Evolutionary conservation across 2,329 filamentous ascomycete species (phyloP), one percentile per base, ranked within the genome.

Genomic region (Ilyonectria mors-panacis): DNA sequence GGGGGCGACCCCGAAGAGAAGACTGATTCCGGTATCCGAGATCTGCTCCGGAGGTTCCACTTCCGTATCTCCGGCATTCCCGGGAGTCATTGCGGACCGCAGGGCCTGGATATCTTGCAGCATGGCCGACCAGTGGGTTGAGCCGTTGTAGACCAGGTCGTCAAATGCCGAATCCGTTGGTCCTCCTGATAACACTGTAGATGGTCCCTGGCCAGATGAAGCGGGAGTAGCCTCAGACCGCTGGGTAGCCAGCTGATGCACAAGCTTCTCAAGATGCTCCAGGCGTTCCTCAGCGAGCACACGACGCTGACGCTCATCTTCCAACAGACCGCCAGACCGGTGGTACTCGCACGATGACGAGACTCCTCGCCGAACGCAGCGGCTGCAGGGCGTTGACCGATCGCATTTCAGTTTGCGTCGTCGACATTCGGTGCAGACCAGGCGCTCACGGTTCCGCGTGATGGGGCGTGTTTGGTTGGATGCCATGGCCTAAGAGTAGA

Each of bases 341-440:
- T 51, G 57, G 35, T 59, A 59, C 9, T 26, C 21, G 23, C 57
- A 59, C 4, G 33, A 17, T 3, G 57, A 50, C 21, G 47, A 35
- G 33, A 26, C 37, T 13, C 57, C 57, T 4, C 57, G 57, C 7
- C 57, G 45, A 7, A 59, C 35, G n/a, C 57, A 59, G 57, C 57
- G 53, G 57, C 23, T 53, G 17, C 57, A 59, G 2, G 57, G 57
- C 10, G 17, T 42, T 17, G 35, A 23, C 23, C 57, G 21, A 23
- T 59, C 23, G n/a, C 57, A 59, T 26, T 59, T 59, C 17, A 59
- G 57, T 19, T 59, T 59, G 33, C 57, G 57, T 9, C 57, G 47
- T 9, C 57, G 47, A 23, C 57, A 59, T 15, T 59, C 57, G 17
- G 35, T 51, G 57, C 57, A 59, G 12, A 17, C 57, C 9, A 59